These are phyloP conservation scores for Apiospora rasikravindrae DNA, from an alignment of 2,329 filamentous ascomycete species.

Conservation along the genomic window DNA sequence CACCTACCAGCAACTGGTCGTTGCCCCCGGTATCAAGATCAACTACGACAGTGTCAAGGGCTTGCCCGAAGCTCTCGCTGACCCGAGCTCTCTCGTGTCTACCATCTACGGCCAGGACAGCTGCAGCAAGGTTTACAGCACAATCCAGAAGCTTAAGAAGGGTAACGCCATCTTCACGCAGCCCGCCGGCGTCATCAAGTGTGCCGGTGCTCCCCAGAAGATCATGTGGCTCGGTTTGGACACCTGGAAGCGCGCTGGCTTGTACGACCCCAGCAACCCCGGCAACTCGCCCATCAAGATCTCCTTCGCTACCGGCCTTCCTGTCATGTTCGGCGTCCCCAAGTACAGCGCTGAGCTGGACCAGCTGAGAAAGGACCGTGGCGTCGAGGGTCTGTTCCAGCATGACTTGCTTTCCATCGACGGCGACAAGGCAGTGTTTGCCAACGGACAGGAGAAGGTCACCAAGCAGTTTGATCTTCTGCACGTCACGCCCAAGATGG, in stretches of 20 bases:
- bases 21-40: constrained; percentile 43
- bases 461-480: constrained; percentile 42
- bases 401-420: constrained; percentile 44
- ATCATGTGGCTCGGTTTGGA: constrained; percentile 47
- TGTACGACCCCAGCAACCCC: constrained; percentile 29
- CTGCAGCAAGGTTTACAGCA: constrained; percentile 42
- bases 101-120: constrained; percentile 45
- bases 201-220: constrained; percentile 46
- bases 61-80: constrained; percentile 40
- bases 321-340: constrained; percentile 46
- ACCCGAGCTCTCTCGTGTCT: constrained; percentile 41
- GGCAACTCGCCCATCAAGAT: constrained; percentile 33
- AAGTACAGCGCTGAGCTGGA: constrained; percentile 45
- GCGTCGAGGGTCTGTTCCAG: constrained; percentile 46
- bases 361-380: constrained; percentile 39
- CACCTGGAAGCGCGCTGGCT: constrained; percentile 43
- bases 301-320: constrained; percentile 42
- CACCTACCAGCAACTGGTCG: constrained; percentile 44
- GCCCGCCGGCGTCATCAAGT: constrained; percentile 45
- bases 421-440: constrained; percentile 40
- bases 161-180: constrained; percentile 46
- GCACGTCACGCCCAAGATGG: constrained; percentile 48
- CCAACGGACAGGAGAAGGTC: constrained; percentile 37
- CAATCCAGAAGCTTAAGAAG: constrained; percentile 42
- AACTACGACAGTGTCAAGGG: constrained; percentile 43